A percentile compares a stretch with the other conserved stretches of the same genome.
Evolutionary conservation across 768 basidiomycete genomes (phyloP).

Genomic region (Boletus insuetus): DNA sequence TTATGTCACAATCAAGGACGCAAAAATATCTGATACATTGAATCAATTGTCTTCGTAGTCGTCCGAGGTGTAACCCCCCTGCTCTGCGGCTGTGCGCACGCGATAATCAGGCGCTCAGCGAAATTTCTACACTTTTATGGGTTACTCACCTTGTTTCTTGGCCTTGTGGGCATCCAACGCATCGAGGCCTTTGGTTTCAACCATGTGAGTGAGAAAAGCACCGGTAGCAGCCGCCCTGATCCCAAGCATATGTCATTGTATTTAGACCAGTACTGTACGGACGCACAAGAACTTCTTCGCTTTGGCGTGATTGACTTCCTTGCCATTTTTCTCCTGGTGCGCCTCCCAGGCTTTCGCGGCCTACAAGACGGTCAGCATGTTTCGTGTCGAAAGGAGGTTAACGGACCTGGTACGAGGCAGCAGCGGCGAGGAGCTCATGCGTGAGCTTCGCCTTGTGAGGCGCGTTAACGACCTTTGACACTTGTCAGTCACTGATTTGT

Average conservation of each 20-base stretch:
- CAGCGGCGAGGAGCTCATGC: conserved; percentile 67
- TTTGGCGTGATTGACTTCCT: conserved; percentile 46
- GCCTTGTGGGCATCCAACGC: conserved; percentile 43
- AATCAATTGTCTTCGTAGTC: neutral
- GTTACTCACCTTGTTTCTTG: conserved; percentile 35
- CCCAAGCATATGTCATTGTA: neutral
- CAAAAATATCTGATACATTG: neutral
- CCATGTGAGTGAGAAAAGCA: conserved; percentile 48
- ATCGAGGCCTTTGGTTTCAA: conserved; percentile 62
- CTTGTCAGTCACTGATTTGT: neutral
- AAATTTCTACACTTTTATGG: too few relatives aligned
- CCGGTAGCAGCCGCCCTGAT: conserved; percentile 54
- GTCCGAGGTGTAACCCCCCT: neutral
- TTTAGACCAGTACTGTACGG: conserved; percentile 22
- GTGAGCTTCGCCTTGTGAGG: conserved; percentile 58
- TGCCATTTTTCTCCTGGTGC: conserved; percentile 48
- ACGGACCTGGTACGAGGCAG: conserved; percentile 60
- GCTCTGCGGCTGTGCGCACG: conserved; percentile 1
- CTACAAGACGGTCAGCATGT: conserved; percentile 29
- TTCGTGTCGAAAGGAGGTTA: neutral
- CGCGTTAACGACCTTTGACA: conserved; percentile 41
- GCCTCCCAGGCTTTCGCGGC: conserved; percentile 64
- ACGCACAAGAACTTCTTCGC: conserved; percentile 51
- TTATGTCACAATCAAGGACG: neutral
- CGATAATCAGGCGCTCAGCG: neutral